Evolutionary conservation across 192 early-diverging fungal species (phyloP).

Genomic region (Coemansia sp.): DNA sequence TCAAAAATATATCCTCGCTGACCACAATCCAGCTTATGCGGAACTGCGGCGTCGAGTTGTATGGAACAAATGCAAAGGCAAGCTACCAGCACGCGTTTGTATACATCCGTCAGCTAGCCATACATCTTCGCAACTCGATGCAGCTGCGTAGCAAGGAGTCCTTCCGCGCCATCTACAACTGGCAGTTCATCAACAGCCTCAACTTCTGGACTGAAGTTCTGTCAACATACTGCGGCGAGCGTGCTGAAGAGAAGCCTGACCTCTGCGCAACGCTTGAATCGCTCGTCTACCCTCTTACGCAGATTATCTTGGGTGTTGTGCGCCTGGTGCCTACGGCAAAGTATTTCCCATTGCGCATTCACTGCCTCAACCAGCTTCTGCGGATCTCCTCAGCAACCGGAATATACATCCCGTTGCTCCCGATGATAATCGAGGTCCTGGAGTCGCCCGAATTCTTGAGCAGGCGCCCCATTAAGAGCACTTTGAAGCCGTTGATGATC

Average conservation of each 20-base stretch:
- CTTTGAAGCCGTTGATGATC: slow-evolving; percentile 85
- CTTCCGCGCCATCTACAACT: slow-evolving; percentile 91
- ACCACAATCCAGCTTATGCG: slow-evolving; percentile 87
- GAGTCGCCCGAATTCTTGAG: slow-evolving; percentile 70
- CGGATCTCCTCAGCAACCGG: slow-evolving; percentile 70
- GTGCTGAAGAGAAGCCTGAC: slow-evolving; percentile 51
- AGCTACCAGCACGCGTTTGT: slow-evolving; percentile 94
- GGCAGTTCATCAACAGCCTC: slow-evolving; percentile 94
- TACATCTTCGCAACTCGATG: slow-evolving; percentile 87
- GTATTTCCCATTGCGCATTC: slow-evolving; percentile 92
- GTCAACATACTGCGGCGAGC: slow-evolving; percentile 65
- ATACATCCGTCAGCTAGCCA: slow-evolving; percentile 91
- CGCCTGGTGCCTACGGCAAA: slow-evolving; percentile 87
- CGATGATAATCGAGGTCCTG: slow-evolving; percentile 82
- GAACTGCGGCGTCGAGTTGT: slow-evolving; percentile 88
- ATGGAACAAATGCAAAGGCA: slow-evolving; percentile 70
- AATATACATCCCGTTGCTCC: slow-evolving; percentile 75
- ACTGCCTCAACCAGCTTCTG: slow-evolving; percentile 71
- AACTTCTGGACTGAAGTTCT: slow-evolving; percentile 88
- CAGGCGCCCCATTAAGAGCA: slow-evolving; percentile 71
- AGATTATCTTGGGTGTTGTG: slow-evolving; percentile 71
- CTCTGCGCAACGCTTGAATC: slow-evolving; percentile 58
- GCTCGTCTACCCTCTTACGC: slow-evolving; percentile 88
- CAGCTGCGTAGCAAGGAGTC: slow-evolving; percentile 81
- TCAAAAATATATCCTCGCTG: slow-evolving; percentile 78